Conservation (phyloP, 1,139 yeast species). For the Zygosaccharomyces sapae region DNA sequence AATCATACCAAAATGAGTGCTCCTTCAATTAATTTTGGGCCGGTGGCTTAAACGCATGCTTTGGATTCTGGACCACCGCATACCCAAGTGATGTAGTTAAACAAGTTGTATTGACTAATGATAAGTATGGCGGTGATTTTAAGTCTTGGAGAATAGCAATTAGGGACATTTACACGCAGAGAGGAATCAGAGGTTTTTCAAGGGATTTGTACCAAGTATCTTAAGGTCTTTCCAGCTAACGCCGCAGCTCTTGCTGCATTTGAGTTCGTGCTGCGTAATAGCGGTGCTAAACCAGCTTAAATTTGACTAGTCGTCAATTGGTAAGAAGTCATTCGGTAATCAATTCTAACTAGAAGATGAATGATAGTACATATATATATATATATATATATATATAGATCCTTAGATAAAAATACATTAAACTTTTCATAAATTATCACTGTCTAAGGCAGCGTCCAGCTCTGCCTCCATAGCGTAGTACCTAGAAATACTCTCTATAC, state of each 20-base stretch:
- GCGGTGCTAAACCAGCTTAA: conserved; percentile 25
- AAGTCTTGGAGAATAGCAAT: conserved; percentile 73
- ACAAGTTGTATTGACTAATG: conserved; percentile 81
- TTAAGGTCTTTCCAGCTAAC: conserved; percentile 76
- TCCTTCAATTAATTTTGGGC: conserved; percentile 83
- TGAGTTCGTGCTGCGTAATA: conserved; percentile 67
- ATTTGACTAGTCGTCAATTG: too few species aligned
- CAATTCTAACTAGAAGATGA: too few species aligned
- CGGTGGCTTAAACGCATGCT: conserved; percentile 71
- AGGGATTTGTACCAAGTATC: conserved; percentile 77
- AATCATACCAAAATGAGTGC: conserved; percentile 58
- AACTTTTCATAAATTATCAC: too few species aligned
- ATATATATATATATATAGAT: too few species aligned
- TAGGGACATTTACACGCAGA: conserved; percentile 54
- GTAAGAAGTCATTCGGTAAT: too few species aligned
- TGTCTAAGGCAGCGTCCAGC: conserved; percentile 13
- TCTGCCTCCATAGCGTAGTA: conserved; percentile 21
- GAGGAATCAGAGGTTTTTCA: conserved; percentile 69
- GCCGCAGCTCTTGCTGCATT: conserved; percentile 92
- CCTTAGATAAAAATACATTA: too few species aligned
- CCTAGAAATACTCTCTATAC: conserved; percentile 15
- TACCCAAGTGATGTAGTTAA: conserved; percentile 88
- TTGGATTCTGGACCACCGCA: conserved; percentile 83
- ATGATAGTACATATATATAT: too few species aligned
- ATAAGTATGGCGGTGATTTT: conserved; percentile 64